Conservation (phyloP, 768 basidiomycete genomes). For the Austroboletus festivus region DNA sequence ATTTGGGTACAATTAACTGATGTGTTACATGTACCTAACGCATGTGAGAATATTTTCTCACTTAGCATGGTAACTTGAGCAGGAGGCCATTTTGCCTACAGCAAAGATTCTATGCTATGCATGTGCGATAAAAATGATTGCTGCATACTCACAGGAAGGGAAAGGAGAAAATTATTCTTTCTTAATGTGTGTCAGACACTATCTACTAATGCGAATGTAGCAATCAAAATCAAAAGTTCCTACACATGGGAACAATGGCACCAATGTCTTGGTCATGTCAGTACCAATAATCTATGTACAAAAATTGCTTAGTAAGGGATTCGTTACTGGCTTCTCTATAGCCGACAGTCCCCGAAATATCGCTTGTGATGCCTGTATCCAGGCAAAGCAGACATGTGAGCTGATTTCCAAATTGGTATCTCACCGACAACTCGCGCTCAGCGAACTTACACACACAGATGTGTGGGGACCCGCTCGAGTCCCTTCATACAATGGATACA, state of each 20-base stretch:
- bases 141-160: neutral
- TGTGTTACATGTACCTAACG: neutral
- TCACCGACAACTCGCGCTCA: neutral
- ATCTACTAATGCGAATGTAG: neutral
- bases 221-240: neutral
- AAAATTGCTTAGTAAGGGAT: neutral
- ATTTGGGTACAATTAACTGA: neutral
- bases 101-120: no score
- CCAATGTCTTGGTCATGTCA: neutral
- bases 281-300: neutral
- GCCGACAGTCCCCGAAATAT: neutral
- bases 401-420: neutral
- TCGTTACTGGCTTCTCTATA: neutral
- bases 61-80: neutral
- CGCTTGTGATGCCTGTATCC: neutral
- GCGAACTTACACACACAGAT: neutral
- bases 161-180: neutral
- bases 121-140: neutral
- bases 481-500: conserved; percentile 5
- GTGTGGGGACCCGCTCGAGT: neutral
- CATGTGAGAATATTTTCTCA: conserved; percentile 4
- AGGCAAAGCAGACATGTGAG: neutral
- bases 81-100: neutral
- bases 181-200: no score
- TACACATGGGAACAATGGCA: neutral